These are phyloP conservation scores for Thelephora terrestris DNA, from an alignment of 1,284 basidiomycete species.

Conservation along the genomic window DNA sequence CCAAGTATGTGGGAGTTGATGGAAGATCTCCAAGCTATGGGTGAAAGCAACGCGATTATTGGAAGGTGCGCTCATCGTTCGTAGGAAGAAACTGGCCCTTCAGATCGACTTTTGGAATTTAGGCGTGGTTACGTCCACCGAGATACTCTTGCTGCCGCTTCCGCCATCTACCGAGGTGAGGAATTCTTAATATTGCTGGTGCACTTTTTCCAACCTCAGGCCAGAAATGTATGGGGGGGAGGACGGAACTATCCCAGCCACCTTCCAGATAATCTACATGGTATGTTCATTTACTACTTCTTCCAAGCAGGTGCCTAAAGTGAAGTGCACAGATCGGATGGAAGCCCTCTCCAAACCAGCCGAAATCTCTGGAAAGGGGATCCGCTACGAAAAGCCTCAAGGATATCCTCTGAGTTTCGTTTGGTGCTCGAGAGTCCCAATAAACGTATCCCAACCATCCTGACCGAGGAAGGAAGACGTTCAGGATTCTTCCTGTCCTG, in stretches of 20 bases:
- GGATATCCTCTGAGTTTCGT: constrained; percentile 51
- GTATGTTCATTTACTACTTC: constrained; percentile 31
- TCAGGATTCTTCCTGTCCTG: constrained; percentile 9
- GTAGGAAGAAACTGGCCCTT: constrained; percentile 1
- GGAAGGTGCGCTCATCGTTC: constrained; percentile 42
- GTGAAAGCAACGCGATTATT: constrained; percentile 88
- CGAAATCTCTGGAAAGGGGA: constrained; percentile 81
- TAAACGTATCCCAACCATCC: too few species aligned
- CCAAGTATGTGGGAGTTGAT: constrained; percentile 96
- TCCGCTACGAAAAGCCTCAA: constrained; percentile 73
- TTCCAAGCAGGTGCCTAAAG: neutral
- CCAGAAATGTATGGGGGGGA: constrained; percentile 78
- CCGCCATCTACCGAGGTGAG: constrained; percentile 86
- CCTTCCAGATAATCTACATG: constrained; percentile 94
- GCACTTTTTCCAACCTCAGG: neutral
- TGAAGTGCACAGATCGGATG: constrained; percentile 79
- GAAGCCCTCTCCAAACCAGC: constrained; percentile 84
- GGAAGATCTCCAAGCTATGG: constrained; percentile 92
- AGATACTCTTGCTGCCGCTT: constrained; percentile 86
- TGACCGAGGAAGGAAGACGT: neutral
- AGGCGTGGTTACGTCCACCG: constrained; percentile 67
- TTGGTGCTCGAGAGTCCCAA: neutral
- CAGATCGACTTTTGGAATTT: neutral
- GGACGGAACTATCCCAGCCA: constrained; percentile 84
- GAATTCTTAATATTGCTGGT: constrained; percentile 3